Conservation (phyloP, 768 basidiomycete species). For the Xanthoconium purpureum region DNA sequence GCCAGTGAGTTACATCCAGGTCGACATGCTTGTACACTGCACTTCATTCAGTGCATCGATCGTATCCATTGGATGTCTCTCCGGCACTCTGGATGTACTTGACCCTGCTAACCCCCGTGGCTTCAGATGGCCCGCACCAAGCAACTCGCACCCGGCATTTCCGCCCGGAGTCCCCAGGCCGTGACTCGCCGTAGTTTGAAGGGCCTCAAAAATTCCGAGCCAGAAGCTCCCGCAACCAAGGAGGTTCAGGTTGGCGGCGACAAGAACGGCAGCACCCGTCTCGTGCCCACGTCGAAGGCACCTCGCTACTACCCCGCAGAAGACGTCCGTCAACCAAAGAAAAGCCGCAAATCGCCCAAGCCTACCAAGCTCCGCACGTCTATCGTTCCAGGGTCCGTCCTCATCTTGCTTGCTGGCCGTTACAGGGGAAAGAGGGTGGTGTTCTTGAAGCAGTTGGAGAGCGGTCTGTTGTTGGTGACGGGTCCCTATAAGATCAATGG, state of each 20-base stretch:
- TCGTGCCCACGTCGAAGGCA: conserved; percentile 82
- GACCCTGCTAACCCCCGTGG: conserved; percentile 17
- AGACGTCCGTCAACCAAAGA: conserved; percentile 88
- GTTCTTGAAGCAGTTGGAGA: conserved; percentile 92
- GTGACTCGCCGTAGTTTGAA: conserved; percentile 79
- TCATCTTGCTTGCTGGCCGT: conserved; percentile 96
- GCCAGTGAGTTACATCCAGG: background rate
- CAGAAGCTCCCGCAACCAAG: conserved; percentile 58
- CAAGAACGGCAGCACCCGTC: conserved; percentile 87
- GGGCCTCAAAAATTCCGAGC: conserved; percentile 75
- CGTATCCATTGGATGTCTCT: conserved; percentile 34
- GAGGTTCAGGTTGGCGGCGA: conserved; percentile 85
- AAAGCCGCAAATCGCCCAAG: conserved; percentile 83
- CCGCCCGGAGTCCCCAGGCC: conserved; percentile 80
- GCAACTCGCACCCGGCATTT: conserved; percentile 76
- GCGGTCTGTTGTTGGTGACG: conserved; percentile 91
- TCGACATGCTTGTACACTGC: background rate
- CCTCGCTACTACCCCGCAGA: conserved; percentile 94
- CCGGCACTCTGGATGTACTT: conserved; percentile 34
- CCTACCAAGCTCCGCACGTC: conserved; percentile 75
- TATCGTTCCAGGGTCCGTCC: conserved; percentile 91
- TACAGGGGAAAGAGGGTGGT: conserved; percentile 99
- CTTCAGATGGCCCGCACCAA: conserved; percentile 82
- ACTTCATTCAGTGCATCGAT: conserved; percentile 2
- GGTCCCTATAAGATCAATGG: conserved; percentile 99